Evolutionary conservation across 164 flowering plant genomes (phyloP).

Genomic region (Paratinospora sagittata): DNA sequence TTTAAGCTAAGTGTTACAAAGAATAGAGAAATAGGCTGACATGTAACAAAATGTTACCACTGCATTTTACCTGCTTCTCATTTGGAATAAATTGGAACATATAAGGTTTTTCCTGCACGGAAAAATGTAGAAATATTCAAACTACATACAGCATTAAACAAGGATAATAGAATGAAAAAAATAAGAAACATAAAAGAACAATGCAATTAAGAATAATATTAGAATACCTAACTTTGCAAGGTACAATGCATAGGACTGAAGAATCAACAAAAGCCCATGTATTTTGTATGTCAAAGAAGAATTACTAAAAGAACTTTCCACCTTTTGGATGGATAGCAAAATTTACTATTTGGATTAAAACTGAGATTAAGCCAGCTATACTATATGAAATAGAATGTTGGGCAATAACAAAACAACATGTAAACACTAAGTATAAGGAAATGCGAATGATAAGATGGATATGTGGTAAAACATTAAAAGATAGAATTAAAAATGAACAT

Average conservation of each 20-base stretch:
- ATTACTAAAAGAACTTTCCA: no score
- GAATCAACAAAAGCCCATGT: neutral
- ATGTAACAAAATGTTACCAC: slow-evolving; percentile 1
- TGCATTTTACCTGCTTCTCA: slow-evolving; percentile 71
- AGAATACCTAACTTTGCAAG: neutral
- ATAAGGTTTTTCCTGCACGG: slow-evolving; percentile 80
- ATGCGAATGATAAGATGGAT: no score
- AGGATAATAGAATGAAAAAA: neutral
- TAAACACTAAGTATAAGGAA: no score
- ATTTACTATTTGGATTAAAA: no score
- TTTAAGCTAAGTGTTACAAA: slow-evolving; percentile 11
- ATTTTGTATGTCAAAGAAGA: neutral
- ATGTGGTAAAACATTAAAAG: no score
- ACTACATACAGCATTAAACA: neutral
- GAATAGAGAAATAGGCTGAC: neutral
- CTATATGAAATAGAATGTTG: no score
- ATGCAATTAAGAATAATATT: neutral
- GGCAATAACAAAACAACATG: no score
- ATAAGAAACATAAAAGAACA: neutral
- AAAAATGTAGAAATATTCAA: slow-evolving; percentile 5
- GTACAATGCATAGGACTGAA: neutral
- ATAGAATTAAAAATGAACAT: no score
- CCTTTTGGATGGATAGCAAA: no score
- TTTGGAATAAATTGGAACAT: slow-evolving; percentile 88
- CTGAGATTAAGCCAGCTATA: no score